phyloP scores from a whole-genome alignment of 2,329 filamentous ascomycete genomes.

The Beauveria bassiana region DNA sequence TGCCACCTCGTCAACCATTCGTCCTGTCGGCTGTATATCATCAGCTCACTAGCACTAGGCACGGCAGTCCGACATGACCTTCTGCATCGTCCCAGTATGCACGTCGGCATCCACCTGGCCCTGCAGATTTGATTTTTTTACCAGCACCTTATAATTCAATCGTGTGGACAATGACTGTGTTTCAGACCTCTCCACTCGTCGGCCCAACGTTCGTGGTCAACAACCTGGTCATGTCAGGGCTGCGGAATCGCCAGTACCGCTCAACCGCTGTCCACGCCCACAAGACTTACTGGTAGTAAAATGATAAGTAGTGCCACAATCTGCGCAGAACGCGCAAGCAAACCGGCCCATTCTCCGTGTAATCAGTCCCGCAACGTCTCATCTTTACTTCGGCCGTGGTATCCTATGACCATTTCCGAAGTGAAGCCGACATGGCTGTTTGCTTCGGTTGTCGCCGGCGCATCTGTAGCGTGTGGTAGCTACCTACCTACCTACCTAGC shows the following conservation, averaged over 20 bases:
- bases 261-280: not conserved
- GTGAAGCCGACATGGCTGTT: conserved; percentile 1
- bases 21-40: no score
- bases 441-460: conserved; percentile 6
- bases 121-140: not conserved
- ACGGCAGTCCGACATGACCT: no score
- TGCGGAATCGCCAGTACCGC: not conserved
- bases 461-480: not conserved
- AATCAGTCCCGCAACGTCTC: not conserved
- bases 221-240: not conserved
- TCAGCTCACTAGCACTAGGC: not conserved
- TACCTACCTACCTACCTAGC: not conserved
- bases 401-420: not conserved
- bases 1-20: not conserved
- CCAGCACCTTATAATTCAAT: not conserved
- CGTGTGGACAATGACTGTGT: conserved; percentile 3
- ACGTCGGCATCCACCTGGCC: not conserved
- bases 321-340: not conserved
- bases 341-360: not conserved
- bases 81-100: no score
- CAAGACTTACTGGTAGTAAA: not conserved
- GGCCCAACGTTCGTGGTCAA: not conserved
- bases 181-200: conserved; percentile 4
- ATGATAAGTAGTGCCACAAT: not conserved
- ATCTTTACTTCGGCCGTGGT: not conserved